phyloP scores from a whole-genome alignment of 352 stramenopile species.

The Thalassiosira mediterranea region DNA sequence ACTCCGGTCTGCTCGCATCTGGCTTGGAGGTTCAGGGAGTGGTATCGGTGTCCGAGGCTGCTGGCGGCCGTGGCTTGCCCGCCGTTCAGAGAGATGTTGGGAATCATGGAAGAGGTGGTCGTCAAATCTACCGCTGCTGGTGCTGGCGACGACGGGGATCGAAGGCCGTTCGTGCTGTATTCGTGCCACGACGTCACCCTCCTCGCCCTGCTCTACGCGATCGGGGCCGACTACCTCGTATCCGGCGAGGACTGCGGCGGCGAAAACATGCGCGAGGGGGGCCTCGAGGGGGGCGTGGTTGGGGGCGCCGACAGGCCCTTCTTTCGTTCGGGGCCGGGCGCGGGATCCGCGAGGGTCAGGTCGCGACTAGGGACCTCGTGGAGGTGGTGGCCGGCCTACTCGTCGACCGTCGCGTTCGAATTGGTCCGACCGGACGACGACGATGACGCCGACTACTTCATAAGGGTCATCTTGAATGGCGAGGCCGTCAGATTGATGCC shows the following conservation, averaged over 20 bases:
- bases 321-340: neutral
- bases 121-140: neutral
- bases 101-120: slow-evolving; percentile 37
- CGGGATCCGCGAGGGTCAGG: neutral
- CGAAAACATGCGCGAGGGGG: slow-evolving; percentile 21
- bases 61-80: slow-evolving; percentile 60
- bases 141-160: slow-evolving; percentile 13
- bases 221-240: slow-evolving; percentile 71
- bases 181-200: slow-evolving; percentile 79
- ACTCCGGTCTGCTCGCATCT: slow-evolving; percentile 63
- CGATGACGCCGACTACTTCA: slow-evolving; percentile 29
- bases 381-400: slow-evolving; percentile 73
- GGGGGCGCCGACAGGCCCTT: neutral
- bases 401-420: slow-evolving; percentile 66
- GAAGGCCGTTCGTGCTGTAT: slow-evolving; percentile 62
- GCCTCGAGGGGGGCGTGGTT: neutral
- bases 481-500: slow-evolving; percentile 53
- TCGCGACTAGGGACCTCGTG: slow-evolving; percentile 16
- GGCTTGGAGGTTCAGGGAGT: slow-evolving; percentile 72
- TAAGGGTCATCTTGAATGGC: slow-evolving; percentile 69
- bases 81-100: slow-evolving; percentile 58
- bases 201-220: slow-evolving; percentile 68
- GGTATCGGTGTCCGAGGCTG: slow-evolving; percentile 65
- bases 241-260: slow-evolving; percentile 47
- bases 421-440: slow-evolving; percentile 43